Base-by-base conservation (phyloP, 2,329 filamentous ascomycete species). In the Diaporthe eres region DNA sequence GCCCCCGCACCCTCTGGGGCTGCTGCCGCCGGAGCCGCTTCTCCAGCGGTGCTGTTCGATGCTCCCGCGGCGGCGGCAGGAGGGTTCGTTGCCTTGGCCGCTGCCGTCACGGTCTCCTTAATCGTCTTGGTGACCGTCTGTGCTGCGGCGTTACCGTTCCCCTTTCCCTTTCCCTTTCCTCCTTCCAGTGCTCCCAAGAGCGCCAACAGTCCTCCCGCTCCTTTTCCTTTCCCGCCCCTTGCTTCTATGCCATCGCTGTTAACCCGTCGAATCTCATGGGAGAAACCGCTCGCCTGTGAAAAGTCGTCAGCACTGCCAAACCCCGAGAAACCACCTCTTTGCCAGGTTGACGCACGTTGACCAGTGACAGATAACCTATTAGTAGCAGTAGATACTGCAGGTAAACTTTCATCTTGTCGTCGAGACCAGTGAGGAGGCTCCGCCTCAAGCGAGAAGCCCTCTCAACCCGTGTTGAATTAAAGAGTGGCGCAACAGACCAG, bases 401-500 rank as follows among this genome's bases (percentile, higher is more conserved):
- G 42, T 65, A 57, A 17, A 71, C 17, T 58, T 34, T 77, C 75
- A 77, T 77, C 39, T 72, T 77, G 61, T 58, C 67, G 61, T 73
- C 61, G 73, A 75, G 68, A 70, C 68, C 47, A 60, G 63, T 15
- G 55, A 70, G 61, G 73, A 70, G 68, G 73, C 70, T 58, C 47
- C 58, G 63, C 65, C 49, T 74, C 49, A 60, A 60, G 39, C 58
- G 42, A 44, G 60, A 44, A 67, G 55, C 31, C 60, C 22, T 67
- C 44, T 61, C 25, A 57, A 72, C 28, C 55, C 42, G 31, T 31
- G 61, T 17, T 63, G 42, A 51, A 67, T 42, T 15, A 75, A 72
- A 34, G 73, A 77, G 37, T 73, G 73, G 44, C 68, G 71, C 75
- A 72, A 75, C 75, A 77, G 75, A 73, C 75, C 75, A 77, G 75